Base-by-base conservation (phyloP, 2,329 filamentous ascomycete genomes). In the Ambrosiella xylebori region DNA sequence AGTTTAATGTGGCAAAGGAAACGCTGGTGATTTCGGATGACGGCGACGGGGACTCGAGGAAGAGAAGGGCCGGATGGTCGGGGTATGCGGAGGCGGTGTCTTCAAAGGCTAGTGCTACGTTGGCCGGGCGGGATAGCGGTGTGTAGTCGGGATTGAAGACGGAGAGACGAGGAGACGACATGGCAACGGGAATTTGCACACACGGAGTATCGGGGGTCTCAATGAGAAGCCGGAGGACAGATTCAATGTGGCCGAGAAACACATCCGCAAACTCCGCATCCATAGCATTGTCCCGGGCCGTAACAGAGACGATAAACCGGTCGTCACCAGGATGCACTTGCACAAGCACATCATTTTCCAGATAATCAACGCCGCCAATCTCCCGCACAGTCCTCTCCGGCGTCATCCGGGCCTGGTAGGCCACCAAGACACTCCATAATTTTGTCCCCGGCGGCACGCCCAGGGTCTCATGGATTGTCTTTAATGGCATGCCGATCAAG, bases 401-500 rank as follows among this genome's bases (percentile, higher is more conserved):
- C 2, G 63, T 62, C 1, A 85, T 71, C 0, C 83, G 85, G 65
- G 95, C 84, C 64, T 96, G 90, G 74, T 90, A 96, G 0, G 90
- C 82, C 64, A 95, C 84, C 0, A 95, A 71, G 0, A 83, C 76
- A 63, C 95, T 86, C 63, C 91, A 95, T 0, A 95, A 69, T 63
- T 77, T 80, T 64, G 81, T 84, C 8, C 47, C 47, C 8, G 47
- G 47, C 9, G 47, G 17, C 12, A 51, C 47, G 5, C 27, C 11
- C 11, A 36, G 12, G 9, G 11, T 19, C 38, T 54, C 52, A 8
- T 37, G 37, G 62, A 95, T 86, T 1, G 88, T 80, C 0, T 79
- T 71, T 1, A 94, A 73, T 0, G 87, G 76, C 5, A 89, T 65
- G 1, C 72, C 71, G 19, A 77, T 78, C 65, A 91, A 75, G 13